Evolutionary conservation across 2,329 filamentous ascomycete genomes (phyloP).

Genomic region (Cordyceps cicadae): DNA sequence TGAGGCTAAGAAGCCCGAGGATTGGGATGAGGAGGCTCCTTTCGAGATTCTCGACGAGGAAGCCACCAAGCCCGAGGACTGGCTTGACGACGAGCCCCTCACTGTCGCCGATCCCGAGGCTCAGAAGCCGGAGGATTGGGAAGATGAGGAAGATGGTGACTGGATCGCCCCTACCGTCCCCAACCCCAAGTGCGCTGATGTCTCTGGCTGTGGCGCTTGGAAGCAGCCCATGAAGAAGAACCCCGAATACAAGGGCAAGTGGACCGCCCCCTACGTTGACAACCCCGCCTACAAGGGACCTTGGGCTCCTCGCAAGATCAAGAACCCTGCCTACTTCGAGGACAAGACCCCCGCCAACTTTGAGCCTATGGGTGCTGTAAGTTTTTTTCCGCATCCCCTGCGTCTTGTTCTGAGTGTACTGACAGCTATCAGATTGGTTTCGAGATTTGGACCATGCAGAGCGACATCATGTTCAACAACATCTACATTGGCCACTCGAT

Average conservation of each 20-base stretch:
- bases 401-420: constrained; percentile 12
- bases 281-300: constrained; percentile 97
- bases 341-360: constrained; percentile 96
- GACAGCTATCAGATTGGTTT: constrained; percentile 67
- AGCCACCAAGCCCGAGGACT: constrained; percentile 86
- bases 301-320: constrained; percentile 92
- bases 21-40: constrained; percentile 98
- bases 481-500: constrained; percentile 98
- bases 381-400: constrained; percentile 38
- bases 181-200: constrained; percentile 94
- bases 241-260: constrained; percentile 98
- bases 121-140: constrained; percentile 97
- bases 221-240: constrained; percentile 86
- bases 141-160: constrained; percentile 98
- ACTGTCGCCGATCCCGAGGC: constrained; percentile 87
- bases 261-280: constrained; percentile 84
- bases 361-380: constrained; percentile 93
- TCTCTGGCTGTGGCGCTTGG: constrained; percentile 91
- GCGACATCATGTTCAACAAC: constrained; percentile 98
- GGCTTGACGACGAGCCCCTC: constrained; percentile 82
- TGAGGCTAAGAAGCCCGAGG: constrained; percentile 89
- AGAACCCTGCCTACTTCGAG: constrained; percentile 93
- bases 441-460: constrained; percentile 99
- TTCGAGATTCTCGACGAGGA: constrained; percentile 94
- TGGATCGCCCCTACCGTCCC: constrained; percentile 84